These are phyloP conservation scores for Fusarium nygamai DNA, from an alignment of 2,329 filamentous ascomycete genomes.

Conservation along the genomic window DNA sequence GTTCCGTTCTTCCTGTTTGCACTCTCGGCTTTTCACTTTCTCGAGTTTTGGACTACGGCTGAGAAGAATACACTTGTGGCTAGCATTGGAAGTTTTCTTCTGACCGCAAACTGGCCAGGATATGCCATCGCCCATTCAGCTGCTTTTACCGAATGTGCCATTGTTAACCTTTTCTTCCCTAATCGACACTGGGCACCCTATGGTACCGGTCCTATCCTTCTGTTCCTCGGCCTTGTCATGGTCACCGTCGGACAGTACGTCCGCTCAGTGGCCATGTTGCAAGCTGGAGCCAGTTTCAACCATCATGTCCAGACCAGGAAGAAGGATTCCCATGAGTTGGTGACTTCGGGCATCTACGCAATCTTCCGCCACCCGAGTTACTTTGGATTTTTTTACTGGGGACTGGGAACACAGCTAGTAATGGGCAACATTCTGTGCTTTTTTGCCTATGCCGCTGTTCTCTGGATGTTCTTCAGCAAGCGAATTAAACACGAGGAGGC, in stretches of 20 bases:
- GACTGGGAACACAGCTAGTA: constrained; percentile 90
- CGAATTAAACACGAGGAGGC: constrained; percentile 83
- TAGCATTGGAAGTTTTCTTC: constrained; percentile 79
- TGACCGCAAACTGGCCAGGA: constrained; percentile 83
- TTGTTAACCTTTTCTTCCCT: constrained; percentile 68
- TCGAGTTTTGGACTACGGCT: constrained; percentile 94
- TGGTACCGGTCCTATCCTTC: constrained; percentile 52
- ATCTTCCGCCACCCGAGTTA: constrained; percentile 87
- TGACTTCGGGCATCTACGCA: constrained; percentile 83
- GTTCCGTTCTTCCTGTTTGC: constrained; percentile 72
- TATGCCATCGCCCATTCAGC: constrained; percentile 85
- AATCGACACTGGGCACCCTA: constrained; percentile 57
- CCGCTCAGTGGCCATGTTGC: constrained; percentile 85
- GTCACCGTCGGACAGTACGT: constrained; percentile 77
- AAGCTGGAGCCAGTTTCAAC: constrained; percentile 92
- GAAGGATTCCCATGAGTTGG: constrained; percentile 76
- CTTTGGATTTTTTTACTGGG: constrained; percentile 99
- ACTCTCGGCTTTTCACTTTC: constrained; percentile 88
- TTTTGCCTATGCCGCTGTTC: constrained; percentile 74
- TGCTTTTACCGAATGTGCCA: constrained; percentile 77
- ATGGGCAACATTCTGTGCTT: constrained; percentile 87
- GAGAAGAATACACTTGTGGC: constrained; percentile 81
- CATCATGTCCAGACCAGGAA: constrained; percentile 81
- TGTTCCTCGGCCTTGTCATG: constrained; percentile 69
- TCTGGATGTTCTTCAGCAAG: constrained; percentile 86